A percentile compares a stretch with the other conserved stretches of the same genome.
phyloP scores from a whole-genome alignment of 192 early-diverging fungal species.

The Linnemannia elongata region DNA sequence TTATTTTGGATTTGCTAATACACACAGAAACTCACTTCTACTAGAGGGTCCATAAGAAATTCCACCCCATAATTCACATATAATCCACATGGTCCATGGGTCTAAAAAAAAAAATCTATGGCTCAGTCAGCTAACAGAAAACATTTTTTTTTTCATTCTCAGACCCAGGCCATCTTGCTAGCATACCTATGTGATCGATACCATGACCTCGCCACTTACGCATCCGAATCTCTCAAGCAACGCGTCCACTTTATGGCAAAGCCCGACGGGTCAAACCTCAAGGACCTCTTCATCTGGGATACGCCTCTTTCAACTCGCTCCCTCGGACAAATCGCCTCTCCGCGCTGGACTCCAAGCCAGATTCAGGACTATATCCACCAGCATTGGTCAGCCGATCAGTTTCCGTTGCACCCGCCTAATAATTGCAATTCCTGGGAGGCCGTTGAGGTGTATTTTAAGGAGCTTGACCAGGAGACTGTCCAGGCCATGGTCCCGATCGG shows the following conservation, averaged over 20 bases:
- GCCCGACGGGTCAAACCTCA: constrained; percentile 44
- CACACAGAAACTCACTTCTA: not conserved
- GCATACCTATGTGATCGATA: constrained; percentile 33
- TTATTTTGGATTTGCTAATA: not conserved
- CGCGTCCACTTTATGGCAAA: constrained; percentile 47
- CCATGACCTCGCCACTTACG: constrained; percentile 40
- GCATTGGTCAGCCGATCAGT: constrained; percentile 47
- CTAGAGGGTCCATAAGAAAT: not conserved
- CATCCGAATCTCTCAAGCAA: constrained; percentile 44
- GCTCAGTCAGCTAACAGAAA: not conserved
- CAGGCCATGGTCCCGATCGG: constrained; percentile 49
- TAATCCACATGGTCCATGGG: not conserved
- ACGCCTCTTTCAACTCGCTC: constrained; percentile 10
- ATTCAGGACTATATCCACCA: constrained; percentile 23
- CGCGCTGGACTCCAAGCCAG: constrained; percentile 7
- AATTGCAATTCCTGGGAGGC: constrained; percentile 23
- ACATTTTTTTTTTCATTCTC: not conserved
- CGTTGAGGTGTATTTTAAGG: constrained; percentile 11
- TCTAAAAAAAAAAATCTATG: constrained; percentile 3
- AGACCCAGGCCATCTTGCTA: constrained; percentile 30
- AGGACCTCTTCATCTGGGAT: constrained; percentile 47
- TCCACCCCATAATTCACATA: not conserved
- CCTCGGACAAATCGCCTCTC: not conserved
- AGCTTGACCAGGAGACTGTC: constrained; percentile 34
- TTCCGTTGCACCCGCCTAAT: constrained; percentile 34